These are phyloP conservation scores for Phialophora tarda DNA, from an alignment of 2,329 filamentous ascomycete genomes.

Conservation along the genomic window DNA sequence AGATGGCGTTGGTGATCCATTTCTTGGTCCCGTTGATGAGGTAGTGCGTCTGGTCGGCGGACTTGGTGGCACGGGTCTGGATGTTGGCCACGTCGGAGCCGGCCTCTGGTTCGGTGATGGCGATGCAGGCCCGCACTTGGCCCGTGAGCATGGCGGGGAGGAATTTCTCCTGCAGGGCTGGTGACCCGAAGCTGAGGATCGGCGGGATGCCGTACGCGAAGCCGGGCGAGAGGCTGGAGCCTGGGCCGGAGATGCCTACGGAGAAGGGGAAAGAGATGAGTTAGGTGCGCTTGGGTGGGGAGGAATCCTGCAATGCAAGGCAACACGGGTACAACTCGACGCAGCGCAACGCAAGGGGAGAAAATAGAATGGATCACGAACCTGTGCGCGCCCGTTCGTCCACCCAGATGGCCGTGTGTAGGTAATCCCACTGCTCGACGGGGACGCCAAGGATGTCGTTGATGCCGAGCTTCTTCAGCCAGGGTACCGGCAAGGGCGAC, in stretches of 20 bases:
- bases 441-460: conserved; percentile 68
- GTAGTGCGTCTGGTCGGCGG: conserved; percentile 67
- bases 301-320: too few relatives aligned
- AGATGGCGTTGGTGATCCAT: conserved; percentile 76
- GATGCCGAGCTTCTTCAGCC: conserved; percentile 69
- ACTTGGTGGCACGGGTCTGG: conserved; percentile 67
- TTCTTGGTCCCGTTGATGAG: conserved; percentile 79
- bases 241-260: conserved; percentile 66
- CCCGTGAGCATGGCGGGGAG: conserved; percentile 71
- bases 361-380: background rate
- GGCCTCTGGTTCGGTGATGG: conserved; percentile 77
- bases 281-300: too few relatives aligned
- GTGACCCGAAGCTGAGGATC: conserved; percentile 69
- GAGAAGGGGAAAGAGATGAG: background rate
- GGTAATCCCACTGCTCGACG: conserved; percentile 74
- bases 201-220: conserved; percentile 75
- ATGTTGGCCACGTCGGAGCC: conserved; percentile 77
- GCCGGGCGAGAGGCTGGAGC: conserved; percentile 64
- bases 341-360: background rate
- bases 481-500: conserved; percentile 69
- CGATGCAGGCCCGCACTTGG: conserved; percentile 71
- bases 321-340: background rate
- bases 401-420: conserved; percentile 71
- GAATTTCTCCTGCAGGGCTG: conserved; percentile 66
- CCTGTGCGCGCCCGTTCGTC: conserved; percentile 70